Conservation (phyloP, 345 rosid genomes). For the Rhodamnia rubescens region DNA sequence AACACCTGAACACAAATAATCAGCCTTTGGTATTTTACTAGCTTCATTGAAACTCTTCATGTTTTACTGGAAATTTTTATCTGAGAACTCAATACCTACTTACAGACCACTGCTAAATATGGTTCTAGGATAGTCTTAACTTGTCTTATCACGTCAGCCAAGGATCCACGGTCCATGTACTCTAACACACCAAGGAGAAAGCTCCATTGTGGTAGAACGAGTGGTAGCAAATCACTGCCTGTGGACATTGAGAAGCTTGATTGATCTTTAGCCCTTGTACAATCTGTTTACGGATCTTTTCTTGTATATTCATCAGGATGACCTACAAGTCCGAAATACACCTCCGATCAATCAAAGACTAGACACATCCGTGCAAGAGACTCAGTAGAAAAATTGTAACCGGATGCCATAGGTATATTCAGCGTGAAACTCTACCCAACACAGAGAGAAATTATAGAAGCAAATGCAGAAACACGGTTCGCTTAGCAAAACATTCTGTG, state of each 20-base stretch:
- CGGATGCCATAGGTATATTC: neutral
- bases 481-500: neutral
- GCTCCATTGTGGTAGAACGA: slow-evolving; percentile 97
- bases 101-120: slow-evolving; percentile 86
- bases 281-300: slow-evolving; percentile 86
- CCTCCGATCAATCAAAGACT: neutral
- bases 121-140: slow-evolving; percentile 95
- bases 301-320: slow-evolving; percentile 94
- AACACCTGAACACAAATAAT: slow-evolving; percentile 37
- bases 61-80: neutral
- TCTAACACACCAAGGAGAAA: slow-evolving; percentile 90
- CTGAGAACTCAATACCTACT: slow-evolving; percentile 47
- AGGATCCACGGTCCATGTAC: slow-evolving; percentile 98
- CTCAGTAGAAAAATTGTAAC: neutral
- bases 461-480: neutral
- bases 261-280: slow-evolving; percentile 94
- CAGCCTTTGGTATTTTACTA: neutral
- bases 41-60: neutral
- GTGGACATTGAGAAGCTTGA: slow-evolving; percentile 81
- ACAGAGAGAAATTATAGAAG: neutral
- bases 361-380: neutral
- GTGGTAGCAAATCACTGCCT: slow-evolving; percentile 78
- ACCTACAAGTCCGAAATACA: slow-evolving; percentile 32
- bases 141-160: slow-evolving; percentile 80
- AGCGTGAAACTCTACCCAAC: neutral